Evolutionary conservation across 2,329 filamentous ascomycete genomes (phyloP).

Genomic region (Tolypocladium endophyticum): DNA sequence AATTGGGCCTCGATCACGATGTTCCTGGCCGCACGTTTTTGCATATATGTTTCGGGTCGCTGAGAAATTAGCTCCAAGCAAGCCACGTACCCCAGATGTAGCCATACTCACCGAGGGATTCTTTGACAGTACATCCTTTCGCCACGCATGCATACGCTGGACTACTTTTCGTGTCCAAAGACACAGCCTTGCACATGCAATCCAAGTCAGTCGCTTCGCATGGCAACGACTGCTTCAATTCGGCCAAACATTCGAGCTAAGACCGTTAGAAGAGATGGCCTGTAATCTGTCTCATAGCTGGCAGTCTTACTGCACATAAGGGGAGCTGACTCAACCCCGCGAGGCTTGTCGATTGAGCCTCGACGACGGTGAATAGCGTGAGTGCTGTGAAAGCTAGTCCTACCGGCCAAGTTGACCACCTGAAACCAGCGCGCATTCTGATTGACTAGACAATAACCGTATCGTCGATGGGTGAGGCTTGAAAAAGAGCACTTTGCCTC

Average conservation of each 20-base stretch:
- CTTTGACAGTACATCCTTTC: not conserved
- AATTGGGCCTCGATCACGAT: not conserved
- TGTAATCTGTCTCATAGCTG: not conserved
- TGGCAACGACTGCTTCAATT: not conserved
- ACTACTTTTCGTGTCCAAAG: not conserved
- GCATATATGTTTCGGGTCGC: not conserved
- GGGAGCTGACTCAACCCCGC: not conserved
- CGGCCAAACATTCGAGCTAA: not conserved
- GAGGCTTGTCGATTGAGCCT: not conserved
- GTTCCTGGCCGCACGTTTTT: not conserved
- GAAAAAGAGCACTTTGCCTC: not conserved
- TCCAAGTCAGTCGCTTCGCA: not conserved
- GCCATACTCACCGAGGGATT: not conserved
- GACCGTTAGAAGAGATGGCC: not conserved
- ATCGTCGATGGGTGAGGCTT: not conserved
- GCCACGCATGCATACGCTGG: not conserved
- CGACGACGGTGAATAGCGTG: not conserved
- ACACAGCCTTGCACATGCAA: not conserved
- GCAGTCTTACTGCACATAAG: not conserved
- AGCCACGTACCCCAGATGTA: not conserved
- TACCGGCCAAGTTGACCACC: not conserved
- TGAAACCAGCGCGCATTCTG: not conserved
- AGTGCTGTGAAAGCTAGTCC: not conserved
- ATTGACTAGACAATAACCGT: not conserved
- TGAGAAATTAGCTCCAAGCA: not conserved